A percentile compares a stretch with the other conserved stretches of the same genome.
Conservation (phyloP, 2,329 filamentous ascomycete genomes). For the Colletotrichum brevisporum region DNA sequence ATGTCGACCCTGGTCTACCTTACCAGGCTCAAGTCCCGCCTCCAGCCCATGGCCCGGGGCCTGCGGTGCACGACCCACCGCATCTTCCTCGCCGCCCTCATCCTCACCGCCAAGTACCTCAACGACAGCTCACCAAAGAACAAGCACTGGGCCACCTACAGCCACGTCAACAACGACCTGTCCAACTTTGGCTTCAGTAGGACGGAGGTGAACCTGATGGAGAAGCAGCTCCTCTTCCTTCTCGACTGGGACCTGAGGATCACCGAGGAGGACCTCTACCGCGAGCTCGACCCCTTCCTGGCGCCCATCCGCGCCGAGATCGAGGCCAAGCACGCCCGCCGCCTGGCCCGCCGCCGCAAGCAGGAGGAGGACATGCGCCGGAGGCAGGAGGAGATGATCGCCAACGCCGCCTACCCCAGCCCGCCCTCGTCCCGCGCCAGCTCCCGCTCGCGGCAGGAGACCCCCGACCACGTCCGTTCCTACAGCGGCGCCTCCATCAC, state of each 20-base stretch:
- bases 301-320: slow-evolving; percentile 81
- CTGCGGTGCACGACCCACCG: slow-evolving; percentile 97
- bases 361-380: slow-evolving; percentile 55
- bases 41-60: slow-evolving; percentile 95
- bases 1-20: slow-evolving; percentile 98
- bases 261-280: slow-evolving; percentile 86
- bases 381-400: slow-evolving; percentile 54
- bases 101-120: slow-evolving; percentile 93
- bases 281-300: slow-evolving; percentile 89
- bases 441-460: slow-evolving; percentile 56
- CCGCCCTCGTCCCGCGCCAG: slow-evolving; percentile 62
- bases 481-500: slow-evolving; percentile 53
- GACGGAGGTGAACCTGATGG: slow-evolving; percentile 99
- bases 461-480: slow-evolving; percentile 57
- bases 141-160: slow-evolving; percentile 99
- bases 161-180: slow-evolving; percentile 75
- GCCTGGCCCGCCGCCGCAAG: slow-evolving; percentile 64
- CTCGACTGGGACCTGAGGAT: slow-evolving; percentile 96
- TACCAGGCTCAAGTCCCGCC: slow-evolving; percentile 82
- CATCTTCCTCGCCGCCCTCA: slow-evolving; percentile 93
- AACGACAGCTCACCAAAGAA: slow-evolving; percentile 99
- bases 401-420: slow-evolving; percentile 56
- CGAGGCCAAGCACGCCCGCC: slow-evolving; percentile 64
- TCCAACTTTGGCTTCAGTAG: slow-evolving; percentile 90
- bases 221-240: slow-evolving; percentile 96